Conservation (phyloP, 1,139 yeast species). For the Yamadazyma diospyri region DNA sequence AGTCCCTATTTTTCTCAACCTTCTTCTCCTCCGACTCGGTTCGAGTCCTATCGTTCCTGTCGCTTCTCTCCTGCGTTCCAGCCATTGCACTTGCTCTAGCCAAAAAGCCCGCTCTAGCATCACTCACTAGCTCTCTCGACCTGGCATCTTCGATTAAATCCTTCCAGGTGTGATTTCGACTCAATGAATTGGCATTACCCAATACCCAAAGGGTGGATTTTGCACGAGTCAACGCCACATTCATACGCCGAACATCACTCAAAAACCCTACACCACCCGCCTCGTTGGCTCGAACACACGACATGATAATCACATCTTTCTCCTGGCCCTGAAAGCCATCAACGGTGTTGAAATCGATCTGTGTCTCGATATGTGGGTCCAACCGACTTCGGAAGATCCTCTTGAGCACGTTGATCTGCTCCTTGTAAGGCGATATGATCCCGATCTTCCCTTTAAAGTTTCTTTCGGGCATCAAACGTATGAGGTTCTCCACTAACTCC, state of each 20-base stretch:
- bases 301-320: conserved; percentile 86
- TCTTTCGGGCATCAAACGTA: conserved; percentile 45
- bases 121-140: conserved; percentile 33
- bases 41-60: too few relatives aligned
- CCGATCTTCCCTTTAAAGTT: conserved; percentile 76
- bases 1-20: too few relatives aligned
- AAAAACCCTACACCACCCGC: conserved; percentile 77
- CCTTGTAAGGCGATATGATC: conserved; percentile 91
- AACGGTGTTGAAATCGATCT: conserved; percentile 87
- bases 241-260: conserved; percentile 89
- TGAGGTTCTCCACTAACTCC: conserved; percentile 60
- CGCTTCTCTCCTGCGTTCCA: conserved; percentile 1
- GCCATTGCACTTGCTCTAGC: neutral
- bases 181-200: conserved; percentile 69
- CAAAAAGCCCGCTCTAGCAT: conserved; percentile 41
- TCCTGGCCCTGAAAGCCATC: conserved; percentile 99
- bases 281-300: conserved; percentile 88
- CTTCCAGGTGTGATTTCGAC: conserved; percentile 65
- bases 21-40: too few relatives aligned
- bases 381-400: conserved; percentile 53
- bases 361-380: conserved; percentile 61
- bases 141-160: conserved; percentile 62
- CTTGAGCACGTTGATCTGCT: conserved; percentile 65
- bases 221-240: conserved; percentile 94
- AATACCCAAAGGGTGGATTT: conserved; percentile 87